A percentile compares a stretch with the other conserved stretches of the same genome.
These are phyloP conservation scores for Pseudonectria buxi DNA, from an alignment of 2,329 filamentous ascomycete genomes.

Conservation along the genomic window DNA sequence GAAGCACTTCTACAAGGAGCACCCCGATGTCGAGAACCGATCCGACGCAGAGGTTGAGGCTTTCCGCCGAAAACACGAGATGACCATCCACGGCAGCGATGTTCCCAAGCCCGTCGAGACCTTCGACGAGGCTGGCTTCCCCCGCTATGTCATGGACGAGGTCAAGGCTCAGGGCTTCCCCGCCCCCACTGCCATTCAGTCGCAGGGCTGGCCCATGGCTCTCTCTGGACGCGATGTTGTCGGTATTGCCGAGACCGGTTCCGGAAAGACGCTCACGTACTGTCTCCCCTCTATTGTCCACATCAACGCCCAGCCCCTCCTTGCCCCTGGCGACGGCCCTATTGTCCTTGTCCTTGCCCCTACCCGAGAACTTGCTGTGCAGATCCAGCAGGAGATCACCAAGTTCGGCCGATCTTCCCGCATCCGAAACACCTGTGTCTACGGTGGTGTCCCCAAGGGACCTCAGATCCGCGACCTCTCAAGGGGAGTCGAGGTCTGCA, in stretches of 20 bases:
- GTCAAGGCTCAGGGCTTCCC: slow-evolving; percentile 97
- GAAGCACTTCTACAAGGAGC: slow-evolving; percentile 99
- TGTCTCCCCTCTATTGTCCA: slow-evolving; percentile 97
- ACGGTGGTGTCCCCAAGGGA: slow-evolving; percentile 97
- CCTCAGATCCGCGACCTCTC: slow-evolving; percentile 92
- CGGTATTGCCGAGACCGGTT: slow-evolving; percentile 98
- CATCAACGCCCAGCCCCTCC: slow-evolving; percentile 97
- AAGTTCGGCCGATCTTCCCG: slow-evolving; percentile 98
- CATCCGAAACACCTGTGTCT: slow-evolving; percentile 97
- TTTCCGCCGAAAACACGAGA: slow-evolving; percentile 80
- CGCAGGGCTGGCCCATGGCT: slow-evolving; percentile 98
- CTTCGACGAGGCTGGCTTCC: slow-evolving; percentile 97
- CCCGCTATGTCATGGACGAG: slow-evolving; percentile 93
- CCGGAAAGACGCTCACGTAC: slow-evolving; percentile 98
- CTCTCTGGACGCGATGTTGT: slow-evolving; percentile 96
- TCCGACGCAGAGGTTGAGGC: slow-evolving; percentile 74
- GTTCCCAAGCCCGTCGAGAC: slow-evolving; percentile 93
- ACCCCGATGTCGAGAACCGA: slow-evolving; percentile 68
- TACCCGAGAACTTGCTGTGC: slow-evolving; percentile 94
- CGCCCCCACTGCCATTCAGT: slow-evolving; percentile 91
- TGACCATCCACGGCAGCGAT: slow-evolving; percentile 71
- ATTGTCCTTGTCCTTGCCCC: slow-evolving; percentile 95
- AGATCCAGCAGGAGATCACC: slow-evolving; percentile 97
- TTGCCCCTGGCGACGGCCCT: slow-evolving; percentile 89
- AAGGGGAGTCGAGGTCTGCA: slow-evolving; percentile 95